Evolutionary conservation across 2,329 filamentous ascomycete genomes (phyloP), one percentile per base, ranked within the genome.

Genomic region (Cryphonectria parasitica): DNA sequence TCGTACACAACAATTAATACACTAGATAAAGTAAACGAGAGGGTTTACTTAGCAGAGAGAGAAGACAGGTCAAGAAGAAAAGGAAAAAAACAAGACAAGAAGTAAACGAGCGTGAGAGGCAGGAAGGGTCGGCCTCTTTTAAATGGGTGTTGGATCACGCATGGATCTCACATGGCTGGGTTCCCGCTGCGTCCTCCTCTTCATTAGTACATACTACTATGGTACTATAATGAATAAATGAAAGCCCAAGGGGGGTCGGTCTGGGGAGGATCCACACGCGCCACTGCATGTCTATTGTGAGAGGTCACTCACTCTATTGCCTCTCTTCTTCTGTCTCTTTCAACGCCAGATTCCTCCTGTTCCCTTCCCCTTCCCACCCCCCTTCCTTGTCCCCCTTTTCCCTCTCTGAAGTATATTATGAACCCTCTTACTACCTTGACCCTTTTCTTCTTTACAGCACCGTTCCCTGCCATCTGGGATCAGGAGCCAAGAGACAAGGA

Each of bases 21-120:
- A 61, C 34, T 8, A 61, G 31, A 39, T 39, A 61, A 36, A 36
- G 58, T 39, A 61, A 61, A 22, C 31, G 58, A 61, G 34, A 61
- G 31, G 31, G 36, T 60, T 45, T 45, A 17, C 36, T 34, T 13
- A n/a, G 7, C 15, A 58, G 45, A 34, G 54, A 28, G 11, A 58
- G 25, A 31, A 58, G 54, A 58, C 54, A 58, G 4, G 28, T 58
- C 54, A 58, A 28, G 15, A 61, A 17, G 7, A 39, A 25, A 25
- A 31, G 13, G 15, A 25, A 11, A 22, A 25, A 45, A 43, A 8
- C 28, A 64, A 39, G 22, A 25, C 61, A 64, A 39, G 6, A 10
- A 43, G 4, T 17, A 8, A 43, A 28, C 34, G 15, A 13, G 61
- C n/a, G 31, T 19, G 36, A 39, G 39, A 49, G 61, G 36, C 61